A percentile compares a stretch with the other conserved stretches of the same genome.
Conservation (phyloP, 805 yeast genomes). For the Candida boidinii region DNA sequence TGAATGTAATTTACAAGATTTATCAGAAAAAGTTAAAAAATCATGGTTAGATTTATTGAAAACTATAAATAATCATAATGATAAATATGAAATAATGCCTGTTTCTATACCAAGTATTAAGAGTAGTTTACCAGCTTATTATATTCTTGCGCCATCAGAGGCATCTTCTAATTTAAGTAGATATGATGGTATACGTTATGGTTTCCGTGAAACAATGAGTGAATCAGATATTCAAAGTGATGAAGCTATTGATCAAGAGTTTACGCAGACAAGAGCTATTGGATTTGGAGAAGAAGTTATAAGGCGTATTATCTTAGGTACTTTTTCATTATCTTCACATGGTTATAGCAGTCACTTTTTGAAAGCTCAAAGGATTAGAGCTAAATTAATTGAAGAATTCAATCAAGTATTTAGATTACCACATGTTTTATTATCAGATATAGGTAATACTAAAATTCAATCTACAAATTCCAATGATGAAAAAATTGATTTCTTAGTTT, state of each 20-base stretch:
- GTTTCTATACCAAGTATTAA: constrained; percentile 67
- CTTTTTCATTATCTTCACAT: constrained; percentile 73
- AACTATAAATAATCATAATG: constrained; percentile 38
- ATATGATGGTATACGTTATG: constrained; percentile 87
- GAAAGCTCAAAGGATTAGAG: constrained; percentile 65
- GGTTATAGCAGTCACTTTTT: constrained; percentile 65
- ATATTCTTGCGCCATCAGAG: constrained; percentile 84
- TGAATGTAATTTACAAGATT: constrained; percentile 53
- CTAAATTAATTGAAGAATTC: constrained; percentile 54
- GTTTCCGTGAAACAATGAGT: constrained; percentile 35
- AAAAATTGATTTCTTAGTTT: constrained; percentile 60
- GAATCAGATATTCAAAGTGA: constrained; percentile 21
- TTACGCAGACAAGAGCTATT: constrained; percentile 47
- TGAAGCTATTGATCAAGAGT: constrained; percentile 23
- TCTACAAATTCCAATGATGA: constrained; percentile 10
- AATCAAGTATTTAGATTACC: constrained; percentile 48
- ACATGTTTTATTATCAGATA: constrained; percentile 28
- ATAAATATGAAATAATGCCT: constrained; percentile 45
- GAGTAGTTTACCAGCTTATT: constrained; percentile 69
- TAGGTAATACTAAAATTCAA: constrained; percentile 5
- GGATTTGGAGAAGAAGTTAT: constrained; percentile 82
- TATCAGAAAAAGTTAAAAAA: constrained; percentile 36
- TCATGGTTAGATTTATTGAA: constrained; percentile 40
- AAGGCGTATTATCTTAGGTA: constrained; percentile 77
- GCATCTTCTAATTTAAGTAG: constrained; percentile 89